Evolutionary conservation across 2,329 filamentous ascomycete species (phyloP).

Genomic region (Fusarium transvaalense): DNA sequence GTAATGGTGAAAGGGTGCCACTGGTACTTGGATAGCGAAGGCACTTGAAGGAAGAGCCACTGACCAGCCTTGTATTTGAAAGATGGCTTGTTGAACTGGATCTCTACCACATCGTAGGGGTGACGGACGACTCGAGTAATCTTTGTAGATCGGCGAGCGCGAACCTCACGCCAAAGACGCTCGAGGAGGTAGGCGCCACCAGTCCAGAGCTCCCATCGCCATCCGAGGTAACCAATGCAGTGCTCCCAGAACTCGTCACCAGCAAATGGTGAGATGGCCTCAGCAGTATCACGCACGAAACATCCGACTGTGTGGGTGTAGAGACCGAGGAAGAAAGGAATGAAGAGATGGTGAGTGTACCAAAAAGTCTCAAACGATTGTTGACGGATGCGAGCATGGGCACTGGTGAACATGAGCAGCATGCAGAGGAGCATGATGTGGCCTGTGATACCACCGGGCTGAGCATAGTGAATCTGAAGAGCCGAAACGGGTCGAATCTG

Average conservation of each 20-base stretch:
- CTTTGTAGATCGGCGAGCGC: slow-evolving; percentile 83
- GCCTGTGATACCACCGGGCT: slow-evolving; percentile 92
- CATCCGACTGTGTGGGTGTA: slow-evolving; percentile 97
- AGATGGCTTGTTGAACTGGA: slow-evolving; percentile 95
- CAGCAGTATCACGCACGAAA: slow-evolving; percentile 87
- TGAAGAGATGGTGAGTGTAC: slow-evolving; percentile 99
- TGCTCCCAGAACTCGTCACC: slow-evolving; percentile 87
- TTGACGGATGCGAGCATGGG: slow-evolving; percentile 92
- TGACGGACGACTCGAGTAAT: slow-evolving; percentile 96
- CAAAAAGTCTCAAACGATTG: slow-evolving; percentile 99
- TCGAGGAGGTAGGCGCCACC: slow-evolving; percentile 89
- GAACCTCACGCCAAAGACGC: slow-evolving; percentile 90
- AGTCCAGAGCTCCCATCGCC: slow-evolving; percentile 94
- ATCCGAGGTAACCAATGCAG: slow-evolving; percentile 94
- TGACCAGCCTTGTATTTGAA: slow-evolving; percentile 99
- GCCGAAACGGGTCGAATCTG: slow-evolving; percentile 86
- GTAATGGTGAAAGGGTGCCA: slow-evolving; percentile 99
- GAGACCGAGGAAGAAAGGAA: slow-evolving; percentile 91
- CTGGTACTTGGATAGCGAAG: slow-evolving; percentile 87
- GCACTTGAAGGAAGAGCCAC: slow-evolving; percentile 96
- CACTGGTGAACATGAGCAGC: slow-evolving; percentile 97
- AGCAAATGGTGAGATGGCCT: slow-evolving; percentile 85
- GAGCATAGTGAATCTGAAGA: slow-evolving; percentile 89
- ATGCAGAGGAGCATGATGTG: slow-evolving; percentile 99
- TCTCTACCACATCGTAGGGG: slow-evolving; percentile 96